phyloP scores from a whole-genome alignment of 2,329 filamentous ascomycete genomes.

The Graphilbum fragrans region DNA sequence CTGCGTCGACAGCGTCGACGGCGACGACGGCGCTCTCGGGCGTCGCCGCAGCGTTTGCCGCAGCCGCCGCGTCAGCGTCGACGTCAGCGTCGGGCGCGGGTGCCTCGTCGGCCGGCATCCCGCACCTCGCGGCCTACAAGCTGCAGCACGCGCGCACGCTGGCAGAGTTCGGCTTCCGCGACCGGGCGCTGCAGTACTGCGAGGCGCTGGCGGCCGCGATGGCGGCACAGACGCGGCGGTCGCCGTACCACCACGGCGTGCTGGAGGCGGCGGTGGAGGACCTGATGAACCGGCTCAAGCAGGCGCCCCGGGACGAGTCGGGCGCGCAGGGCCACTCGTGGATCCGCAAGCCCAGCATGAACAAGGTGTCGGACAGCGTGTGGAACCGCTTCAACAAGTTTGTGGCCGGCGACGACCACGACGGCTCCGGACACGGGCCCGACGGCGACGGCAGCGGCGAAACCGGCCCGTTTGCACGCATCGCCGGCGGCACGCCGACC shows the following conservation, averaged over 20 bases:
- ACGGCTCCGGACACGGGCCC: slow-evolving; percentile 41
- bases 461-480: slow-evolving; percentile 66
- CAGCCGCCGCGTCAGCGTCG: not conserved
- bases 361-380: slow-evolving; percentile 83
- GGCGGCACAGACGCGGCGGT: slow-evolving; percentile 68
- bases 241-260: slow-evolving; percentile 70
- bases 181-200: slow-evolving; percentile 84
- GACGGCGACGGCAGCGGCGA: slow-evolving; percentile 40
- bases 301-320: slow-evolving; percentile 70
- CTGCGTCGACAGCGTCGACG: not conserved
- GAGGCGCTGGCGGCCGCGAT: slow-evolving; percentile 69
- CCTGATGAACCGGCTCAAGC: slow-evolving; percentile 68
- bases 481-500: slow-evolving; percentile 63
- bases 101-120: slow-evolving; percentile 20
- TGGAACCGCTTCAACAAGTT: slow-evolving; percentile 95
- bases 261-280: slow-evolving; percentile 73
- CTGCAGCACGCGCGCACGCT: slow-evolving; percentile 74
- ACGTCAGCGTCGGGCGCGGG: not conserved
- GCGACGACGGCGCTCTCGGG: slow-evolving; percentile 16
- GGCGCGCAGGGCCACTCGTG: slow-evolving; percentile 47
- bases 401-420: slow-evolving; percentile 79
- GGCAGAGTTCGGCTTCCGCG: slow-evolving; percentile 69
- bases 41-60: slow-evolving; percentile 26
- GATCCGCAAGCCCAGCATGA: slow-evolving; percentile 92
- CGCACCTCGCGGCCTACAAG: slow-evolving; percentile 86